Evolutionary conservation across 2,329 filamentous ascomycete genomes (phyloP).

Genomic region (Didymella arachidicola): DNA sequence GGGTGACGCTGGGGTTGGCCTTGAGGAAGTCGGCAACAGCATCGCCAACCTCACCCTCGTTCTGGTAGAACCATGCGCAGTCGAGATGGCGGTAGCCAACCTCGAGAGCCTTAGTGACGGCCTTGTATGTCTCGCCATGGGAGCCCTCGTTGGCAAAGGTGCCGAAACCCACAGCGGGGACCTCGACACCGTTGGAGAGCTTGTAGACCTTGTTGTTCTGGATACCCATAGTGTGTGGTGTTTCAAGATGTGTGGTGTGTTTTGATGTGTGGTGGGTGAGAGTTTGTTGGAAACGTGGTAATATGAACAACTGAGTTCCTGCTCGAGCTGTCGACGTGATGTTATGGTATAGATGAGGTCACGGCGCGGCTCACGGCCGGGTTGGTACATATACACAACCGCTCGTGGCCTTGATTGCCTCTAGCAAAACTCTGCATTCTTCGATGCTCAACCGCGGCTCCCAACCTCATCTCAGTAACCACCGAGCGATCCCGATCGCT

Average conservation of each 20-base stretch:
- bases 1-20: conserved; percentile 62
- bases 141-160: conserved; percentile 75
- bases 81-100: conserved; percentile 71
- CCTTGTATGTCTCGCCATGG: conserved; percentile 61
- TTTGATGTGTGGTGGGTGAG: not conserved
- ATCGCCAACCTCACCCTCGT: conserved; percentile 73
- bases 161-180: conserved; percentile 75
- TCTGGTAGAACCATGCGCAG: conserved; percentile 74
- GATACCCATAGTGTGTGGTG: conserved; percentile 37
- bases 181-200: conserved; percentile 66
- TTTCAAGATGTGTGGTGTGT: not conserved
- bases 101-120: conserved; percentile 66
- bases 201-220: conserved; percentile 57
- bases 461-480: conserved; percentile 14
- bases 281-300: not conserved
- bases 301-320: conserved; percentile 19
- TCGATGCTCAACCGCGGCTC: conserved; percentile 19
- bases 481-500: conserved; percentile 31
- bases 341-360: conserved; percentile 15
- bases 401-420: conserved; percentile 20
- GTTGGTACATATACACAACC: conserved; percentile 26
- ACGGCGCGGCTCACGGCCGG: conserved; percentile 19
- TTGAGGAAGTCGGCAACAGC: conserved; percentile 68
- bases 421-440: conserved; percentile 29
- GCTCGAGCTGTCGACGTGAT: conserved; percentile 12